A percentile compares a stretch with the other conserved stretches of the same genome.
Evolutionary conservation across 257 asterid genomes (phyloP).

Genomic region (Gentiana macrophylla): DNA sequence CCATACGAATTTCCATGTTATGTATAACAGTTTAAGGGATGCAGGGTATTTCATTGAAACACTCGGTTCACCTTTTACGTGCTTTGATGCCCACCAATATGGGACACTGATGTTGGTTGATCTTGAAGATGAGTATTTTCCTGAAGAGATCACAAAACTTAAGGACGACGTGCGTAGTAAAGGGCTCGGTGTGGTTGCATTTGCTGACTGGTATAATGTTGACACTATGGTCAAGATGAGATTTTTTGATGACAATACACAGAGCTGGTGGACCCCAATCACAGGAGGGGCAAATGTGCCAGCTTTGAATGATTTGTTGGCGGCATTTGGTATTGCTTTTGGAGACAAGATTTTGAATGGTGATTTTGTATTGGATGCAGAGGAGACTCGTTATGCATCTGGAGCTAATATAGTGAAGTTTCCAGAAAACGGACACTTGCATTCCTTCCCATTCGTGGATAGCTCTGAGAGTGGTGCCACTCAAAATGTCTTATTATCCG

Average conservation of each 20-base stretch:
- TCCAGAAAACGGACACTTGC: slow-evolving; percentile 91
- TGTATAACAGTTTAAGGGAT: slow-evolving; percentile 91
- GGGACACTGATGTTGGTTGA: slow-evolving; percentile 94
- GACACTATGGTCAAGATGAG: slow-evolving; percentile 97
- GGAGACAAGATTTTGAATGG: slow-evolving; percentile 97
- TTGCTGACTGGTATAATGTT: slow-evolving; percentile 98
- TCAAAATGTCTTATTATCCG: slow-evolving; percentile 71
- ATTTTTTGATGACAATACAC: slow-evolving; percentile 91
- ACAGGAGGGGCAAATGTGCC: slow-evolving; percentile 97
- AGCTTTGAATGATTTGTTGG: slow-evolving; percentile 90
- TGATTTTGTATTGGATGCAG: slow-evolving; percentile 79
- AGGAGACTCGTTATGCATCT: slow-evolving; percentile 94
- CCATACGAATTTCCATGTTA: slow-evolving; percentile 91
- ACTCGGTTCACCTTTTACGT: slow-evolving; percentile 95
- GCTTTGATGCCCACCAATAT: slow-evolving; percentile 88
- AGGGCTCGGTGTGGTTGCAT: slow-evolving; percentile 79
- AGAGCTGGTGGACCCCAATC: slow-evolving; percentile 99
- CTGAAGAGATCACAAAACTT: slow-evolving; percentile 67
- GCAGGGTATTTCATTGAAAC: slow-evolving; percentile 92
- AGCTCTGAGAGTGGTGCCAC: slow-evolving; percentile 98
- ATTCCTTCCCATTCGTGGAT: slow-evolving; percentile 88
- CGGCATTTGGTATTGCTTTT: slow-evolving; percentile 89
- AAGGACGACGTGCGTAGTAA: slow-evolving; percentile 67
- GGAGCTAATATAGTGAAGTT: slow-evolving; percentile 89
- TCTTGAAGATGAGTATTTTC: slow-evolving; percentile 90